Evolutionary conservation across 192 early-diverging fungal species (phyloP).

Genomic region (Entomortierella beljakovae): DNA sequence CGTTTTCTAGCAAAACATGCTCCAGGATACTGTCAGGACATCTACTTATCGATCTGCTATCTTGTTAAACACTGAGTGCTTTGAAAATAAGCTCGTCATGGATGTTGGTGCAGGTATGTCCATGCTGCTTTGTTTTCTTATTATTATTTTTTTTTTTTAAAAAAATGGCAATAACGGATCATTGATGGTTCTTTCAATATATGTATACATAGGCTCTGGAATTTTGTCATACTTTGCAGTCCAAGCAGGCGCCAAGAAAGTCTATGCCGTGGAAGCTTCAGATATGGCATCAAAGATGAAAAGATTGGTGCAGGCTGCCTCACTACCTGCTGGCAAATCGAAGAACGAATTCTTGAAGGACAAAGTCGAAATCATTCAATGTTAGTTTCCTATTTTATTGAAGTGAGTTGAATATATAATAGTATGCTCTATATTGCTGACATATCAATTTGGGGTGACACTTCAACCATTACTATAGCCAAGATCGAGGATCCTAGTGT

Average conservation of each 20-base stretch:
- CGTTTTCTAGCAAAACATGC: slow-evolving; percentile 92
- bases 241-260: slow-evolving; percentile 91
- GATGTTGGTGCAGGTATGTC: slow-evolving; percentile 88
- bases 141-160: background rate
- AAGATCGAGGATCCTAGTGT: slow-evolving; percentile 89
- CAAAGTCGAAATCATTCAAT: slow-evolving; percentile 84
- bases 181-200: background rate
- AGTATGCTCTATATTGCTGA: no score
- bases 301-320: slow-evolving; percentile 76
- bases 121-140: background rate
- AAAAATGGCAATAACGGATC: background rate
- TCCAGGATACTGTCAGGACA: slow-evolving; percentile 95
- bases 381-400: slow-evolving; percentile 13
- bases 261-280: slow-evolving; percentile 97
- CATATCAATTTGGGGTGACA: no score
- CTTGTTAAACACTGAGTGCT: slow-evolving; percentile 79
- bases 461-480: no score
- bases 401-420: no score
- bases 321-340: slow-evolving; percentile 61
- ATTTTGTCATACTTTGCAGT: slow-evolving; percentile 97
- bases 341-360: slow-evolving; percentile 82
- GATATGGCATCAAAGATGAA: slow-evolving; percentile 94
- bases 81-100: slow-evolving; percentile 86
- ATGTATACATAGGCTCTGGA: slow-evolving; percentile 86
- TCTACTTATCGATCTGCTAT: slow-evolving; percentile 95